Percentiles rank a stretch among this genome's conserved stretches.
These are phyloP conservation scores for Tolypocladium guangdongense DNA, from an alignment of 2,329 filamentous ascomycete species.

Conservation along the genomic window DNA sequence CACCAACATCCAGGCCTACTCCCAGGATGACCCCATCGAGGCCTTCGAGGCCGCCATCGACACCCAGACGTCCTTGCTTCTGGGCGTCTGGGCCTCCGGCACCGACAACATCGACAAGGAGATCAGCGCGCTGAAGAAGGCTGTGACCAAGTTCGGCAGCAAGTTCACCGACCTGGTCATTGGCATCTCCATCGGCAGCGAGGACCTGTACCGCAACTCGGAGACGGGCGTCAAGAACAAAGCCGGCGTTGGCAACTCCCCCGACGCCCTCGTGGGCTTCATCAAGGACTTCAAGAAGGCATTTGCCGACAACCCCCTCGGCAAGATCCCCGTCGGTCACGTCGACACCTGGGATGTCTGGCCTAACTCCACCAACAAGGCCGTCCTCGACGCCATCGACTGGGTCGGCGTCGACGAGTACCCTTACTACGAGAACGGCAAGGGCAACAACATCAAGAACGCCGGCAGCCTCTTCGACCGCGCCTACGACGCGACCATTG, in stretches of 20 bases:
- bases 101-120: slow-evolving; percentile 45
- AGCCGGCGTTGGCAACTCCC: slow-evolving; percentile 47
- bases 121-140: slow-evolving; percentile 47
- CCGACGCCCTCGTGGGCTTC: slow-evolving; percentile 50
- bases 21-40: slow-evolving; percentile 66
- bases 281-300: slow-evolving; percentile 52
- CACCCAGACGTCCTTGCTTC: slow-evolving; percentile 49
- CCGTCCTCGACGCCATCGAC: slow-evolving; percentile 51
- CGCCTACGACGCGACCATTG: slow-evolving; percentile 32
- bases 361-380: slow-evolving; percentile 47
- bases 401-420: slow-evolving; percentile 56
- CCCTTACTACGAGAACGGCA: slow-evolving; percentile 52
- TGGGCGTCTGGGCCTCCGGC: slow-evolving; percentile 53
- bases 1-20: slow-evolving; percentile 54
- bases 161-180: slow-evolving; percentile 46
- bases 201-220: slow-evolving; percentile 55
- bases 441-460: slow-evolving; percentile 45
- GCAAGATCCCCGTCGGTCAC: slow-evolving; percentile 47
- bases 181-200: slow-evolving; percentile 54
- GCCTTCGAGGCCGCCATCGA: slow-evolving; percentile 63
- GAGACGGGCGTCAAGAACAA: slow-evolving; percentile 53
- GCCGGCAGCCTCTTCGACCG: slow-evolving; percentile 42
- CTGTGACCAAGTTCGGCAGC: slow-evolving; percentile 40
- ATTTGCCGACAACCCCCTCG: slow-evolving; percentile 34
- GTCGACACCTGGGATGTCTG: slow-evolving; percentile 59